These are phyloP conservation scores for Clohesyomyces aquaticus DNA, from an alignment of 495 filamentous ascomycete species.

Conservation along the genomic window DNA sequence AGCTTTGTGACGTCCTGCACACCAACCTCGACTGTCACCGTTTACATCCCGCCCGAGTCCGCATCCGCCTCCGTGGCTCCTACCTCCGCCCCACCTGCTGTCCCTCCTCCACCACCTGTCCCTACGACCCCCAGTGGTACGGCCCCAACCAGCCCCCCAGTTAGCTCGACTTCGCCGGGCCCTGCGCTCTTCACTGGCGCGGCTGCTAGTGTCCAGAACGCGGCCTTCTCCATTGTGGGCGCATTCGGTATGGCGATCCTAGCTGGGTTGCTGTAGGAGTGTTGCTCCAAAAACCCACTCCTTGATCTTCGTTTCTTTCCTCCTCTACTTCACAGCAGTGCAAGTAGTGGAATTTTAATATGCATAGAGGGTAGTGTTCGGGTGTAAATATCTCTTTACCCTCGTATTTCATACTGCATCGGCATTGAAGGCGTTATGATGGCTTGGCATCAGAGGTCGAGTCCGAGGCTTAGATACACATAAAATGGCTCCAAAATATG, in stretches of 20 bases:
- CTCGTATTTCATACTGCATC: not conserved
- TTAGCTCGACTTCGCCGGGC: slow-evolving; percentile 10
- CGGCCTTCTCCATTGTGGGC: slow-evolving; percentile 4
- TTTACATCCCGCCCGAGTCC: slow-evolving; percentile 10
- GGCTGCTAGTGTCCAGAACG: not conserved
- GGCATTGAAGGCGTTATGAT: not conserved
- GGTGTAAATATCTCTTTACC: not conserved
- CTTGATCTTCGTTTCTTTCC: not conserved
- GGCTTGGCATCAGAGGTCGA: not conserved
- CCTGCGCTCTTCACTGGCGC: slow-evolving; percentile 21
- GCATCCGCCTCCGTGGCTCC: too few species aligned
- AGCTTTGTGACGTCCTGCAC: too few species aligned
- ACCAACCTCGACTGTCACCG: slow-evolving; percentile 8
- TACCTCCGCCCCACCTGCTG: too few species aligned
- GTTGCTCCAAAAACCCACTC: not conserved
- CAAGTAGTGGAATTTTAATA: too few species aligned
- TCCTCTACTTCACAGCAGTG: too few species aligned
- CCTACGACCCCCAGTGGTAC: slow-evolving; percentile 2
- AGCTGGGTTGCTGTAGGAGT: slow-evolving; percentile 4
- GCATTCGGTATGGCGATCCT: slow-evolving; percentile 15
- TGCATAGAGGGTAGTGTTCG: not conserved
- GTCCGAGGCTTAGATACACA: not conserved
- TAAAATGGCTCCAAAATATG: not conserved
- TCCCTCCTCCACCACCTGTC: not conserved
- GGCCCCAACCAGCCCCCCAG: slow-evolving; percentile 10